Conservation (phyloP, 2,329 filamentous ascomycete genomes). For the Monosporascus cannonballus region DNA sequence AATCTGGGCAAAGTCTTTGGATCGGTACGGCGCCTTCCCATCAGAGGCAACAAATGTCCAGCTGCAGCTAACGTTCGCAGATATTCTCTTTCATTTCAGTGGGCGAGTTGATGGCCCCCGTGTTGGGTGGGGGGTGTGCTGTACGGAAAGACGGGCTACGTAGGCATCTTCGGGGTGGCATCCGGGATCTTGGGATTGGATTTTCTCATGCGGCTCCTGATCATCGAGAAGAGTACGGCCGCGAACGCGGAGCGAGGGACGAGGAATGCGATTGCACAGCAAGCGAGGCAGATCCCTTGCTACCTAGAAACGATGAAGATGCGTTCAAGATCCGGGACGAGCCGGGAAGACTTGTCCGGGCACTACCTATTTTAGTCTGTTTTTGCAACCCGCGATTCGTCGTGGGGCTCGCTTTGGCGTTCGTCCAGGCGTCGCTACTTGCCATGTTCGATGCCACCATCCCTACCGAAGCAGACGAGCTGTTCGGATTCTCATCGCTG, state of each 20-base stretch:
- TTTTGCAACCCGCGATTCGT: conserved; percentile 34
- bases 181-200: conserved; percentile 50
- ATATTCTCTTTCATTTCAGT: conserved; percentile 55
- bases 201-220: conserved; percentile 51
- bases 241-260: conserved; percentile 13
- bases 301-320: conserved; percentile 29
- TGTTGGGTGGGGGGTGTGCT: conserved; percentile 57
- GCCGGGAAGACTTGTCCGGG: conserved; percentile 31
- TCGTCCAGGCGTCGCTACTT: conserved; percentile 36
- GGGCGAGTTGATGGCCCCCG: conserved; percentile 49
- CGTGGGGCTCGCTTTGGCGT: conserved; percentile 31
- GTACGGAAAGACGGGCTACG: conserved; percentile 52
- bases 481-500: conserved; percentile 31
- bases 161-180: conserved; percentile 52
- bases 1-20: conserved; percentile 58
- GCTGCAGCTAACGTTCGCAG: conserved; percentile 14
- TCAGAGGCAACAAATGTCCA: too few species aligned
- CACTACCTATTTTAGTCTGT: conserved; percentile 41
- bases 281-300: conserved; percentile 31
- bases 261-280: conserved; percentile 16
- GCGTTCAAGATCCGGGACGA: conserved; percentile 36
- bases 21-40: conserved; percentile 30
- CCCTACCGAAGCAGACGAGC: conserved; percentile 28
- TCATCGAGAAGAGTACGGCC: conserved; percentile 59
- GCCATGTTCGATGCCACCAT: conserved; percentile 33